Evolutionary conservation across 1,139 yeast genomes (phyloP), one percentile per base, ranked within the genome.

Genomic region (Yamadazyma spencermartinsiae): DNA sequence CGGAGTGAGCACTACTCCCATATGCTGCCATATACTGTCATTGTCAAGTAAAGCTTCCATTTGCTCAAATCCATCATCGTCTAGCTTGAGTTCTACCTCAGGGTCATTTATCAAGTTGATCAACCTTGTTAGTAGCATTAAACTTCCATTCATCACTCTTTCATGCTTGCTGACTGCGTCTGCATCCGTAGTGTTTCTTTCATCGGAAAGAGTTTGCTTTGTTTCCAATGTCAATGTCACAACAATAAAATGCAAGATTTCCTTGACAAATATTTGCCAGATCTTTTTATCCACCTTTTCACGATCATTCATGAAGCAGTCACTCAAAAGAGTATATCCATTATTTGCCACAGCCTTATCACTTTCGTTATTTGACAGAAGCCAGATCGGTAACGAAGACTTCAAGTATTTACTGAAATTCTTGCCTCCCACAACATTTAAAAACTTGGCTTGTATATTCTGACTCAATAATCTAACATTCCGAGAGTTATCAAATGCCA

Each of bases 361-460:
- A 2, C 72, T 55, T 52, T 90, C 98, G 52, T 71, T 83, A 2
- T 73, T 54, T 0, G 95, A 95, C 34, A 80, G 71, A 5, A 88
- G 54, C 82, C 95, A 80, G 1, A 84, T 63, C 0, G 95, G 92
- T 8, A 87, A 68, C 0, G 84, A 72, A 46, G 85, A 84, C 48
- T 79, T 80, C 46, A 90, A 65, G 55, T 82, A 84, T 51, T 79
- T 85, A 14, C 81, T 66, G 44, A 60, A 70, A 14, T 76, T 65
- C 41, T 72, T 73, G 42, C 85, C 87, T 3, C 89, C 89, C 25
- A 84, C 76, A 33, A 78, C 64, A 16, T 53, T 46, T 38, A 71
- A 55, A 34, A 65, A 59, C 21, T 58, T 58, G 1, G 82, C 76
- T 44, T 89, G 90, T 4, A 82, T 68, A 44, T 74, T 79, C 54